A percentile compares a stretch with the other conserved stretches of the same genome.
phyloP scores from a whole-genome alignment of 176 grass and related monocot genomes.

The Oryza glaberrima region DNA sequence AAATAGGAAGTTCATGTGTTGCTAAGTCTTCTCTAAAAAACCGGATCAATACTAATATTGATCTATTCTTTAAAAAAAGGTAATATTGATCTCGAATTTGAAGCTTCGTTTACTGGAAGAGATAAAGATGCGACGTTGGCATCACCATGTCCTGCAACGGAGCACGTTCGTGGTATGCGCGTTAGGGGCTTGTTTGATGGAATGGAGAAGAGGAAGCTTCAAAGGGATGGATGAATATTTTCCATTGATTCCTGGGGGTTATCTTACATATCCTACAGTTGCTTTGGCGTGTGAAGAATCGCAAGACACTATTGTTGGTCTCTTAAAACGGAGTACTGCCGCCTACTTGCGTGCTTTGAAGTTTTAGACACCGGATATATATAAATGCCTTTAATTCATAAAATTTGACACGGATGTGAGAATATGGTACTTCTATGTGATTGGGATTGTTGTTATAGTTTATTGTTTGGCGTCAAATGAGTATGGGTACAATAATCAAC shows the following conservation, averaged over 20 bases:
- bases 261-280: neutral
- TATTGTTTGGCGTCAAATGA: neutral
- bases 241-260: slow-evolving; percentile 23
- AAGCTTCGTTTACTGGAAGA: neutral
- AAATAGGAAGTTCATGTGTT: no score
- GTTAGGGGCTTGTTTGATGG: slow-evolving; percentile 26
- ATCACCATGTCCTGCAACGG: slow-evolving; percentile 9
- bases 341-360: slow-evolving; percentile 3
- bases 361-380: neutral
- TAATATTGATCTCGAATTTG: neutral
- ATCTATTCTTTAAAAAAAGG: no score
- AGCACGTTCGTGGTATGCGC: slow-evolving; percentile 6
- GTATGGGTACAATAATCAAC: neutral
- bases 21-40: no score
- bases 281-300: slow-evolving; percentile 56
- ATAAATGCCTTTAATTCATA: neutral
- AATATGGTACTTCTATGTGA: neutral
- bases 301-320: slow-evolving; percentile 1
- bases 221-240: slow-evolving; percentile 3
- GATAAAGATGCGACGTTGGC: neutral
- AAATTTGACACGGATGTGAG: neutral
- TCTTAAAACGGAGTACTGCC: neutral
- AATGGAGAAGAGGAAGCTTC: slow-evolving; percentile 44
- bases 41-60: no score
- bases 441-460: neutral